Evolutionary conservation across 768 basidiomycete species (phyloP), one percentile per base, ranked within the genome.

Genomic region (Pleurotus ostreatus): DNA sequence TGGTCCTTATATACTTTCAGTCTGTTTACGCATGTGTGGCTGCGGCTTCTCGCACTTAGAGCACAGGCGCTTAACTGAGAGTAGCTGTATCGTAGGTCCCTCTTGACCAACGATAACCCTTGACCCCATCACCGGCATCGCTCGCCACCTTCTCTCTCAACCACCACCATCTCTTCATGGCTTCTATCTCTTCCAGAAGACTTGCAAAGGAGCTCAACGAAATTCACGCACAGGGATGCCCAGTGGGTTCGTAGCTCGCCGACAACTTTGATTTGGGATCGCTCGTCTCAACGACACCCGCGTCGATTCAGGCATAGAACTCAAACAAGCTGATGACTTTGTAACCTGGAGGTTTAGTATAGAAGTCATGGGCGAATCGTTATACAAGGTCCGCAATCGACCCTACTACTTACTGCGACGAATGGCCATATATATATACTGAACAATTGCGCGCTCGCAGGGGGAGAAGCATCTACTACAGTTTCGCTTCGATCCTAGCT

Each of bases 341-440:
- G 71, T 79, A 60, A 85, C 78, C 25, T 94, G 92, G 92, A 69
- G 77, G 63, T 84, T 94, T 65, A 79, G 85, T 2, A 83, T 94
- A 65, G 84, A 91, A 68, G 87, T 94, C 52, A 80, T 92, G 75
- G 93, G 93, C 20, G 88, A 94, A 55, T 88, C 85, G 43, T 66
- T 88, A 59, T 95, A 91, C 73, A 66, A 83, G 75, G 92, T 86
- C 63, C 54, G 71, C 58, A 37, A 38, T 52, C 52, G 23, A n/a
- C 9, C 30, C 9, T 34, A 5, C 30, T 11, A 11, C 30, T 34
- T 11, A 39, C 16, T 13, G 43, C 12, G 26, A 26, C n/a, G 56
- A 26, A 15, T 54, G 18, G 15, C 46, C 22, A 20, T 25, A 25
- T 23, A 23, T 5, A 49, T 53, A 49, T 51, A 20, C 44, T 41